These are phyloP conservation scores for Rhodotorula diobovata DNA, from an alignment of 768 basidiomycete species.

Conservation along the genomic window DNA sequence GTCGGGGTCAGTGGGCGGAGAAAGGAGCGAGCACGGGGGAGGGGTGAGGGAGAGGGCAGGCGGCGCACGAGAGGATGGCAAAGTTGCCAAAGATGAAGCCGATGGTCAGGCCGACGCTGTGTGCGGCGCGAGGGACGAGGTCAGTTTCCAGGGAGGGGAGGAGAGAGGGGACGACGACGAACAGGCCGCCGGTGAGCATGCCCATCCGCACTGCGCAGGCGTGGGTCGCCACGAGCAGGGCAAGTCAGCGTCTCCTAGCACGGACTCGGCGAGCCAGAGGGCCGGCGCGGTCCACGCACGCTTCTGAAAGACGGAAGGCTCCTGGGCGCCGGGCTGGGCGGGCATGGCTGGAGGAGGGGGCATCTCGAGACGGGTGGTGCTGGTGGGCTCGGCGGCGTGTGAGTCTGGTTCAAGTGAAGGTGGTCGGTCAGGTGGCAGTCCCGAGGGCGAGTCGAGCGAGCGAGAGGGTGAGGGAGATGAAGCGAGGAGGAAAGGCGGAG, in stretches of 20 bases:
- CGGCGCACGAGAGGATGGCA: conserved; percentile 82
- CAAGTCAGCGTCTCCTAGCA: too few relatives aligned
- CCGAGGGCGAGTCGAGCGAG: too few relatives aligned
- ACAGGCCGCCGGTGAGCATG: conserved; percentile 26
- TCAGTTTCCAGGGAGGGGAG: background rate
- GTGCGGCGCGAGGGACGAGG: background rate
- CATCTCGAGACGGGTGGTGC: background rate
- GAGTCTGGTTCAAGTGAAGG: background rate
- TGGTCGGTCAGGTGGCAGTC: background rate
- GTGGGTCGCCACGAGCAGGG: background rate
- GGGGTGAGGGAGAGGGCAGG: conserved; percentile 20
- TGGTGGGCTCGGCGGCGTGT: background rate
- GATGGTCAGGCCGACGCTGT: conserved; percentile 78
- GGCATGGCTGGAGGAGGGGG: conserved; percentile 15
- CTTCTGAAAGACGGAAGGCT: conserved; percentile 13
- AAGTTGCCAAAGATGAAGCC: conserved; percentile 95
- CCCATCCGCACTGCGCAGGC: conserved; percentile 35
- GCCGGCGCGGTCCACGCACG: background rate
- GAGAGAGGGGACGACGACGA: background rate
- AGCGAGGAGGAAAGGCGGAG: background rate
- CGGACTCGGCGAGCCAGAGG: too few relatives aligned
- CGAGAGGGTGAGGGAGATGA: background rate
- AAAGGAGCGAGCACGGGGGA: background rate
- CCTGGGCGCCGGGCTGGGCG: background rate
- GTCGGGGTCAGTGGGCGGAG: background rate